These are phyloP conservation scores for Tephrocybe sp. DNA, from an alignment of 768 basidiomycete species.

Conservation along the genomic window DNA sequence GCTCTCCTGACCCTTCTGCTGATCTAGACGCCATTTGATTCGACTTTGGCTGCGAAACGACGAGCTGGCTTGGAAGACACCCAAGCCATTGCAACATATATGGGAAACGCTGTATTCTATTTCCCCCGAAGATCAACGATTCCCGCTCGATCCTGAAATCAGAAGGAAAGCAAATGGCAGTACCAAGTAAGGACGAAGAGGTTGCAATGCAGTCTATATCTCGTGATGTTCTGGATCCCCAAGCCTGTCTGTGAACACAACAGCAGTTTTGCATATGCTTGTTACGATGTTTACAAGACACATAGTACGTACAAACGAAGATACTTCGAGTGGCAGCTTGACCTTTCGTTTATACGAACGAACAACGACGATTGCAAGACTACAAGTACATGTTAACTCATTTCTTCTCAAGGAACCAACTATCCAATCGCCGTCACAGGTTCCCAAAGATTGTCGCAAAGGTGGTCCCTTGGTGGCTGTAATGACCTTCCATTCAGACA, in stretches of 20 bases:
- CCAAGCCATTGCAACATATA: constrained; percentile 32
- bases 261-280: too few species aligned
- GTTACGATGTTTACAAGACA: too few species aligned
- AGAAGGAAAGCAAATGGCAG: constrained; percentile 34
- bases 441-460: constrained; percentile 42
- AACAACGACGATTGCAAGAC: too few species aligned
- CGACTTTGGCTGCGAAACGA: constrained; percentile 47
- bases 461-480: constrained; percentile 42
- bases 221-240: too few species aligned
- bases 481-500: background rate
- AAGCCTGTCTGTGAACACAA: too few species aligned
- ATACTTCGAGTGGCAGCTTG: too few species aligned
- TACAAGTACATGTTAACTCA: too few species aligned
- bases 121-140: constrained; percentile 39
- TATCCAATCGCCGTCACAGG: too few species aligned
- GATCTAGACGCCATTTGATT: constrained; percentile 39
- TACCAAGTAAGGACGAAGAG: constrained; percentile 21
- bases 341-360: too few species aligned
- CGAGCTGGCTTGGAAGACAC: constrained; percentile 44
- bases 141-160: constrained; percentile 43
- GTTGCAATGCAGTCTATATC: background rate
- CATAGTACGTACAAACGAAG: too few species aligned
- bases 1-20: background rate
- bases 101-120: constrained; percentile 40
- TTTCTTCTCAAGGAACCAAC: too few species aligned